Evolutionary conservation across 1,284 basidiomycete species (phyloP).

Genomic region (Blastosporella zonata): DNA sequence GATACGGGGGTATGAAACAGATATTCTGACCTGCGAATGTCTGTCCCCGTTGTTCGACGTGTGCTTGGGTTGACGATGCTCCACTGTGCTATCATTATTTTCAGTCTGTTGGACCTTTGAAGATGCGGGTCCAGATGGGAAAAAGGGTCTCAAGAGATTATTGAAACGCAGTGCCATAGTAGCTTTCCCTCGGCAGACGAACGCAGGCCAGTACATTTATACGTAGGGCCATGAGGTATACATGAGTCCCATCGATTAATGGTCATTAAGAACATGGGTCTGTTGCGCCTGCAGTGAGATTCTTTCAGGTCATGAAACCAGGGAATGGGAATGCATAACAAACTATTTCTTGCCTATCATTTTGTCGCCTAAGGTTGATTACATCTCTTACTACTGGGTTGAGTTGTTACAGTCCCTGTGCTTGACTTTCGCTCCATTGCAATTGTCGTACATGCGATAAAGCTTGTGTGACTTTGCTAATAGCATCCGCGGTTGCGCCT

Average conservation of each 20-base stretch:
- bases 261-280: too few relatives aligned
- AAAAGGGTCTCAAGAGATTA: slow-evolving; percentile 3
- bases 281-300: too few relatives aligned
- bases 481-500: slow-evolving; percentile 64
- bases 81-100: not conserved
- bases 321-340: not conserved
- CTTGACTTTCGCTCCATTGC: slow-evolving; percentile 38
- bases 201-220: slow-evolving; percentile 1
- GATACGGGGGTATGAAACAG: not conserved
- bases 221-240: slow-evolving; percentile 4
- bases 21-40: not conserved
- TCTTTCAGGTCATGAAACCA: too few relatives aligned
- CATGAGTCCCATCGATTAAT: too few relatives aligned
- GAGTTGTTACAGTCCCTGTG: slow-evolving; percentile 11
- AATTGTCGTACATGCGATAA: slow-evolving; percentile 58
- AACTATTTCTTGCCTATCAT: not conserved
- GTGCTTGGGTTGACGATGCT: not conserved
- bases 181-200: not conserved
- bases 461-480: slow-evolving; percentile 62
- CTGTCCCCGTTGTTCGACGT: not conserved
- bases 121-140: not conserved
- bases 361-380: not conserved
- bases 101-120: not conserved
- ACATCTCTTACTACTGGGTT: not conserved
- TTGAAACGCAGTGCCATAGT: slow-evolving; percentile 6